These are phyloP conservation scores for Trametes maxima DNA, from an alignment of 768 basidiomycete genomes.

Conservation along the genomic window DNA sequence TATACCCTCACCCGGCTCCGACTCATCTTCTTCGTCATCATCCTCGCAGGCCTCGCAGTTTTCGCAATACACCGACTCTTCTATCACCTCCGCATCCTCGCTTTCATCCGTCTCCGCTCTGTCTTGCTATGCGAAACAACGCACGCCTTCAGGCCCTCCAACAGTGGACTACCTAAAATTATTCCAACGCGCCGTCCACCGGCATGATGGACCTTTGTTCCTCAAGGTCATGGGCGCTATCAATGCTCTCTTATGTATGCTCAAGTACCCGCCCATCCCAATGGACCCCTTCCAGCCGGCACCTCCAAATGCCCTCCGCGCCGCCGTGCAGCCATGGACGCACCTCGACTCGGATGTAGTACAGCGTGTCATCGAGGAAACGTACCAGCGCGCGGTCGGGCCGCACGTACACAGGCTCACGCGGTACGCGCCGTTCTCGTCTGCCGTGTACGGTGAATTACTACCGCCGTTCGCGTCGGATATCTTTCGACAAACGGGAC, in stretches of 20 bases:
- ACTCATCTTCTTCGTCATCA: slow-evolving; percentile 43
- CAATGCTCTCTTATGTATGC: slow-evolving; percentile 58
- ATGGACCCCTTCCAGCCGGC: slow-evolving; percentile 49
- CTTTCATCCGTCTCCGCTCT: slow-evolving; percentile 35
- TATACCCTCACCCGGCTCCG: slow-evolving; percentile 38
- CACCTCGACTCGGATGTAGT: slow-evolving; percentile 64
- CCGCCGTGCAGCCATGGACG: slow-evolving; percentile 52
- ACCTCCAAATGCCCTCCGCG: slow-evolving; percentile 51
- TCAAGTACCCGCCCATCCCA: slow-evolving; percentile 70
- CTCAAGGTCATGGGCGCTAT: slow-evolving; percentile 60
- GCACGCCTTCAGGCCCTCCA: slow-evolving; percentile 21
- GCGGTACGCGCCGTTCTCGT: slow-evolving; percentile 82
- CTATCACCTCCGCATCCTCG: slow-evolving; percentile 38
- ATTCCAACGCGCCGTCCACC: slow-evolving; percentile 70
- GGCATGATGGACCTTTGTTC: slow-evolving; percentile 73
- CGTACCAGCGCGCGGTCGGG: slow-evolving; percentile 91
- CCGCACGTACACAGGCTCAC: slow-evolving; percentile 82
- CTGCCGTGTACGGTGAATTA: slow-evolving; percentile 88
- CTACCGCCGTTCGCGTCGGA: slow-evolving; percentile 72
- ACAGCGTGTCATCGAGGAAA: slow-evolving; percentile 83
- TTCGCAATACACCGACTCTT: slow-evolving; percentile 32
- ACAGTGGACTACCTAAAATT: slow-evolving; percentile 51
- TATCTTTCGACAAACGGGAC: slow-evolving; percentile 51
- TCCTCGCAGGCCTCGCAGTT: slow-evolving; percentile 34
- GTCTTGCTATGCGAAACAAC: slow-evolving; percentile 23